Conservation (phyloP, 169 alveolate species). For the Perkinsus chesapeaki region DNA sequence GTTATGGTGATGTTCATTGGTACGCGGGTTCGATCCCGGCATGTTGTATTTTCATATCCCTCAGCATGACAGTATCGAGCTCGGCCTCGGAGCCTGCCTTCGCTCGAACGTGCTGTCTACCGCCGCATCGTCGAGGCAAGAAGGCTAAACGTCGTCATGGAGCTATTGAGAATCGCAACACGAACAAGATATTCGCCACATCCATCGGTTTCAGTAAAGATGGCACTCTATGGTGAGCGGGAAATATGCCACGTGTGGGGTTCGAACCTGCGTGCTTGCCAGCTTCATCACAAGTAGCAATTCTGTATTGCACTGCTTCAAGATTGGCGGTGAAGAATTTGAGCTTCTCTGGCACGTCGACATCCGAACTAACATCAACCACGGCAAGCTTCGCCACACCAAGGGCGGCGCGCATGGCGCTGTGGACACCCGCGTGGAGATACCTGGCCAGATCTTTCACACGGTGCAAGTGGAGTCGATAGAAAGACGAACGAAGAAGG, state of each 20-base stretch:
- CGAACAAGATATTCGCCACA: background rate
- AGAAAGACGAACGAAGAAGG: background rate
- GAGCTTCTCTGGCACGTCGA: conserved; percentile 1
- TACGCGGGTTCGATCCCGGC: background rate
- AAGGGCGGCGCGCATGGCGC: background rate
- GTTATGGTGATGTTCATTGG: background rate
- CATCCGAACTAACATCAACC: background rate
- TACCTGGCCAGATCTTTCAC: background rate
- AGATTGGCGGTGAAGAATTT: background rate
- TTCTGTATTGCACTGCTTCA: background rate
- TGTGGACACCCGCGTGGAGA: background rate
- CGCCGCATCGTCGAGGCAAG: background rate
- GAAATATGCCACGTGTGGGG: background rate
- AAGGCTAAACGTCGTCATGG: background rate
- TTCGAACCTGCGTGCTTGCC: background rate
- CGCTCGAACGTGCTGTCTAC: background rate
- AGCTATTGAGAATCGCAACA: background rate
- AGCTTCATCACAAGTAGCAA: background rate
- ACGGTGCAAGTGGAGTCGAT: background rate
- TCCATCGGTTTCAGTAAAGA: background rate
- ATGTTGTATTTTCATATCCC: background rate
- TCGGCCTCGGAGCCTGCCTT: background rate
- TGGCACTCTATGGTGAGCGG: background rate
- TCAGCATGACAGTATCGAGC: background rate
- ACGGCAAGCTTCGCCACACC: background rate